These are phyloP conservation scores for Alternaria hordeiaustralica DNA, from an alignment of 2,329 filamentous ascomycete genomes.

Conservation along the genomic window DNA sequence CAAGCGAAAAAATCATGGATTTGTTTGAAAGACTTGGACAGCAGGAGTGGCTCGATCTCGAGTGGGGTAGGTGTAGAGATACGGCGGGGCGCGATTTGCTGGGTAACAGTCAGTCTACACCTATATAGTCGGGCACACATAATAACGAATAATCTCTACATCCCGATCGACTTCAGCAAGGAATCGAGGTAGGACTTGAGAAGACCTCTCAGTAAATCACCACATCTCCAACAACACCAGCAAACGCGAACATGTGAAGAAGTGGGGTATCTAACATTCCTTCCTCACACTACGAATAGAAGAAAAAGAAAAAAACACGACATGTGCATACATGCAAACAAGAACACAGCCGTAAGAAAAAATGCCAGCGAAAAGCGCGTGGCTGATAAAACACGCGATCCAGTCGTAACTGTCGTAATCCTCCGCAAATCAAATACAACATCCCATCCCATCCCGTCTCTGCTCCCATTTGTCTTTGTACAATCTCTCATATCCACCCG, in stretches of 20 bases:
- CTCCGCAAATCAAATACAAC: background rate
- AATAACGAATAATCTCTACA: background rate
- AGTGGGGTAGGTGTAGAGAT: constrained; percentile 12
- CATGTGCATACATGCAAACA: background rate
- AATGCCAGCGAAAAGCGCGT: background rate
- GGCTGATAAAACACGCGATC: background rate
- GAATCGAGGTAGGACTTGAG: background rate
- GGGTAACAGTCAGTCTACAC: constrained; percentile 7
- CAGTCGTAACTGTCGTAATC: background rate
- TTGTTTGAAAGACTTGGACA: constrained; percentile 15
- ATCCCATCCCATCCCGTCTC: background rate
- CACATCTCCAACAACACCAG: background rate
- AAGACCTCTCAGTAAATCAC: background rate
- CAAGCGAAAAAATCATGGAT: constrained; percentile 12
- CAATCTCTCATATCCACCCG: background rate
- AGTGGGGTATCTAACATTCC: background rate
- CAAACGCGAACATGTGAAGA: background rate
- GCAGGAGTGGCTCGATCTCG: constrained; percentile 15
- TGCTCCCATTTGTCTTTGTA: background rate
- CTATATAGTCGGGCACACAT: constrained; percentile 1
- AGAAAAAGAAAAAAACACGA: background rate
- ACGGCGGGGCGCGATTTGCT: constrained; percentile 3
- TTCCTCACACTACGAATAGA: background rate
- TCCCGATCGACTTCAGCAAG: background rate
- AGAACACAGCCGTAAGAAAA: background rate